These are phyloP conservation scores for Hirschioporus abietinus DNA, from an alignment of 768 basidiomycete genomes.

Conservation along the genomic window DNA sequence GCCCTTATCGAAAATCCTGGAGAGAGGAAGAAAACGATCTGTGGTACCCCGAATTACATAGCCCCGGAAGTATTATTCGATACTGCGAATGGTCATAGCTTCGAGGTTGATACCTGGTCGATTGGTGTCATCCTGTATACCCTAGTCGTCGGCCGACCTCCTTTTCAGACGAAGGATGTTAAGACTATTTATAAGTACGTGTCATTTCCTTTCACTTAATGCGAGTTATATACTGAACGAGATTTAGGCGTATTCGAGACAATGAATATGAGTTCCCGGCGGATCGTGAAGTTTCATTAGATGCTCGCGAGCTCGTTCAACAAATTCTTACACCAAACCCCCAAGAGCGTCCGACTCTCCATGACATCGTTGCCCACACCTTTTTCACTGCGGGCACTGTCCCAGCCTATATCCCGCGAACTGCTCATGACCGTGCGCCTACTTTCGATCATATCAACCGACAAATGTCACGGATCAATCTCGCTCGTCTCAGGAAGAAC, in stretches of 20 bases:
- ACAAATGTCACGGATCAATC: constrained; percentile 59
- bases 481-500: constrained; percentile 57
- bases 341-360: constrained; percentile 71
- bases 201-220: constrained; percentile 6
- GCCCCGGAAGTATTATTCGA: constrained; percentile 97
- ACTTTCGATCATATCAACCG: constrained; percentile 68
- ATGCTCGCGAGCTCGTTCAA: constrained; percentile 72
- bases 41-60: constrained; percentile 98
- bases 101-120: constrained; percentile 98
- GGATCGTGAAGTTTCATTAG: constrained; percentile 64
- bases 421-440: constrained; percentile 71
- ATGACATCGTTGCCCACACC: constrained; percentile 76
- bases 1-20: constrained; percentile 95
- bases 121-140: constrained; percentile 97
- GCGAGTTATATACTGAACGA: constrained; percentile 4
- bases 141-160: constrained; percentile 88
- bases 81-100: constrained; percentile 92
- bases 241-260: constrained; percentile 77
- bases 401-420: constrained; percentile 73
- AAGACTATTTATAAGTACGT: constrained; percentile 90
- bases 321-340: constrained; percentile 85
- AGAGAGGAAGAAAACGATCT: constrained; percentile 98
- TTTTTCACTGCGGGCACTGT: constrained; percentile 83
- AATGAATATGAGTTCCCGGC: constrained; percentile 91
- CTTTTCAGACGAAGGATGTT: constrained; percentile 98